Base-by-base conservation (phyloP, 495 filamentous ascomycete species). In the Astrothelium macrocarpum region DNA sequence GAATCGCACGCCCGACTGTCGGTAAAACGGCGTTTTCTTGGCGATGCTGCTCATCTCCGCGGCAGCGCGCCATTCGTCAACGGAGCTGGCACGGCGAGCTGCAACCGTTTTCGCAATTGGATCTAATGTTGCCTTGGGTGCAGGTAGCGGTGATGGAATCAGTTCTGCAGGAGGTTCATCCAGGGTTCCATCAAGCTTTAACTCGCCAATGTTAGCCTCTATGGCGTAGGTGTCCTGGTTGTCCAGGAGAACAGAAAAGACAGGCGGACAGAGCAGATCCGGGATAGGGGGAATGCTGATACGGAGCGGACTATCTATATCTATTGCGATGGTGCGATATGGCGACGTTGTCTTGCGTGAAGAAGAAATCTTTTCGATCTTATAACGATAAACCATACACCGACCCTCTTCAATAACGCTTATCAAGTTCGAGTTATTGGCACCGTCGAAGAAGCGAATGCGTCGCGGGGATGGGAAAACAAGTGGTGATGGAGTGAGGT, bases 401-500 rank as follows among this genome's bases (percentile, higher is more conserved):
- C n/a, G 10, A n/a, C 45, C 45, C 12, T 49, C 45, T 49, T 49
- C 45, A 20, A 49, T 49, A 5, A 49, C 45, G 23, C 10, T 49
- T 12, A 49, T 12, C 12, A n/a, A 49, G n/a, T n/a, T 20, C 45
- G 45, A 12, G 10, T 49, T 12, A 16, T n/a, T n/a, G n/a, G 45
- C 10, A 20, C 45, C 45, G 45, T 49, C 23, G 45, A 20, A 5
- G 45, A 16, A 49, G 5, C n/a, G 10, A 5, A 49, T 49, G 45
- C 45, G 45, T 16, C n/a, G 45, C 5, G 45, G 45, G n/a, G 45
- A 12, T 12, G 45, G 45, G 5, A n/a, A 49, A 5, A 49, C 45
- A 20, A 49, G 45, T 12, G 16, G 10, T 5, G 45, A 49, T 12
- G 45, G 45, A 11, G 65, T 84, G 28, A 96, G 77, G 64, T 90